A percentile compares a stretch with the other conserved stretches of the same genome.
phyloP scores from a whole-genome alignment of 768 basidiomycete species.

The Mycena vitilis region DNA sequence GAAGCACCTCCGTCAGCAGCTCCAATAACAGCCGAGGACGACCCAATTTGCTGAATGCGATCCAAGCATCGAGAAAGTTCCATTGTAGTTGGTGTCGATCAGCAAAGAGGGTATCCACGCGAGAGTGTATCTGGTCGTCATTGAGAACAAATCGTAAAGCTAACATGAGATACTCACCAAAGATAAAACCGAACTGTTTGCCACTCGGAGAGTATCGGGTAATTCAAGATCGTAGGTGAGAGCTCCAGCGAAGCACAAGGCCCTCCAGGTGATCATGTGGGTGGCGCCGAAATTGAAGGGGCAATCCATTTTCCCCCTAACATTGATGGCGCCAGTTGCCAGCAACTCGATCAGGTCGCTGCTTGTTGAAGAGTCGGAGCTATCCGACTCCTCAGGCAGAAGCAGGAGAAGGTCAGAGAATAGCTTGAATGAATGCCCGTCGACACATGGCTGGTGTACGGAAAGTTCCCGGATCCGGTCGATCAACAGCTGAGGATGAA shows the following conservation, averaged over 20 bases:
- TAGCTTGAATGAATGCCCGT: not conserved
- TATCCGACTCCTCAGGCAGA: conserved; percentile 6
- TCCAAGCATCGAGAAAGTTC: conserved; percentile 3
- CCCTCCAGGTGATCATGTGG: conserved; percentile 12
- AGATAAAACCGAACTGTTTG: conserved; percentile 3
- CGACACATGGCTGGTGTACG: too few relatives aligned
- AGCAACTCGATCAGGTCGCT: conserved; percentile 23
- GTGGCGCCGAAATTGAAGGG: conserved; percentile 2
- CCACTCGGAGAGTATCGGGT: not conserved
- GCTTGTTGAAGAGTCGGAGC: not conserved
- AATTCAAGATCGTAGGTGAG: conserved; percentile 6
- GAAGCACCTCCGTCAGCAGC: conserved; percentile 2
- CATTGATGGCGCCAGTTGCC: conserved; percentile 11
- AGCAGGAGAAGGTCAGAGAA: conserved; percentile 8
- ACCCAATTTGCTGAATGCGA: not conserved
- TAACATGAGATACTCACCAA: conserved; percentile 3
- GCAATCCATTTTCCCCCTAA: not conserved
- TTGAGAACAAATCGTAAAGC: too few relatives aligned
- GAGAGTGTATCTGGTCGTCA: conserved; percentile 16
- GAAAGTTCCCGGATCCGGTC: not conserved
- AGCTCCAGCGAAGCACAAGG: conserved; percentile 16
- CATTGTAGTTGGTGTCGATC: not conserved
- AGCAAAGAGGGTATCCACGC: conserved; percentile 2
- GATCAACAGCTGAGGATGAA: conserved; percentile 17
- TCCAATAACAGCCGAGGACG: not conserved